phyloP scores from a whole-genome alignment of 2,329 filamentous ascomycete species.

The Paecilomyces variotii region DNA sequence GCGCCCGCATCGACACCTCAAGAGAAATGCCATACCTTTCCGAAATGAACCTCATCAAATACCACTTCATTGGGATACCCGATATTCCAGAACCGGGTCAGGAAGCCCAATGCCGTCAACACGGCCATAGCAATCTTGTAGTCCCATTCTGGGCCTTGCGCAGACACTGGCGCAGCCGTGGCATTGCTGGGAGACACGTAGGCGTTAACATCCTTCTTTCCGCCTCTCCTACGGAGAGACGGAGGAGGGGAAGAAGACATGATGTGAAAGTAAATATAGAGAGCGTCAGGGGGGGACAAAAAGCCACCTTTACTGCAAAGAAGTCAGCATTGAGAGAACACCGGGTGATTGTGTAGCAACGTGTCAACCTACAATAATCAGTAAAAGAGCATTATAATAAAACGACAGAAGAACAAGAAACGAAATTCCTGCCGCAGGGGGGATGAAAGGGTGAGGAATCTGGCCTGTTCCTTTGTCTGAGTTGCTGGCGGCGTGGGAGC shows the following conservation, averaged over 20 bases:
- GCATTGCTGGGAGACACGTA: slow-evolving; percentile 17
- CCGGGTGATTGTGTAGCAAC: background rate
- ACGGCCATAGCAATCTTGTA: slow-evolving; percentile 71
- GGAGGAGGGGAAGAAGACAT: slow-evolving; percentile 28
- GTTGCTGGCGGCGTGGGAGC: background rate
- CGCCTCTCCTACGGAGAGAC: slow-evolving; percentile 35
- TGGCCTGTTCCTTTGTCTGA: background rate
- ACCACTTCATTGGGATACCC: slow-evolving; percentile 93
- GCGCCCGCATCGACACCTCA: background rate
- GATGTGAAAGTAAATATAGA: slow-evolving; percentile 7
- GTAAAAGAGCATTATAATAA: slow-evolving; percentile 1
- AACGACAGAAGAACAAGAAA: background rate
- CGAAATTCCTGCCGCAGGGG: background rate
- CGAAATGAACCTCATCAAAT: slow-evolving; percentile 98
- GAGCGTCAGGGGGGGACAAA: slow-evolving; percentile 8
- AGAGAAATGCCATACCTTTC: slow-evolving; percentile 62
- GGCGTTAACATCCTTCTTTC: slow-evolving; percentile 26
- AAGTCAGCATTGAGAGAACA: background rate
- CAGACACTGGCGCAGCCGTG: slow-evolving; percentile 9
- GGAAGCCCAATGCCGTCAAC: slow-evolving; percentile 75
- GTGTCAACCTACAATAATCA: background rate
- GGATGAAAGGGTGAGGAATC: background rate
- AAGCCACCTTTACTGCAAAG: slow-evolving; percentile 6
- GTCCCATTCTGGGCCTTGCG: slow-evolving; percentile 59
- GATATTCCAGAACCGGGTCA: slow-evolving; percentile 94